Conservation (phyloP, 768 basidiomycete genomes). For the Suillus variegatus region DNA sequence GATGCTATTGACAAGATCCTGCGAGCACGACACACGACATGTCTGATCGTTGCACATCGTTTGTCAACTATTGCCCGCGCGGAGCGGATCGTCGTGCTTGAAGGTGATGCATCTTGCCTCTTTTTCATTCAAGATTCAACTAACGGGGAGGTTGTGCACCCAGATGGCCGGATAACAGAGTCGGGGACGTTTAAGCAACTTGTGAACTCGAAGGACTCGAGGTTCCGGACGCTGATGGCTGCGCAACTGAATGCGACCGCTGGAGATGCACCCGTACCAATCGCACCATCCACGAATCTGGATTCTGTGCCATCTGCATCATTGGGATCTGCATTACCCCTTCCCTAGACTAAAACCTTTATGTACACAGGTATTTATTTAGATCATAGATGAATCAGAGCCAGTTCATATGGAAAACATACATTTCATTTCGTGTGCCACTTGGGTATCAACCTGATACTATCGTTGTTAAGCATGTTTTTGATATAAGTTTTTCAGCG, state of each 20-base stretch:
- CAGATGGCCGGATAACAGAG: conserved; percentile 80
- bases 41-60: conserved; percentile 87
- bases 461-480: not conserved
- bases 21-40: conserved; percentile 76
- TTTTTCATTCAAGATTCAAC: not conserved
- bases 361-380: conserved; percentile 1
- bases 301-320: not conserved
- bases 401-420: not conserved
- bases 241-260: conserved; percentile 70
- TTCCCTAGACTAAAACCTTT: not conserved
- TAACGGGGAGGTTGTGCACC: not conserved
- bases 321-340: not conserved
- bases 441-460: not conserved
- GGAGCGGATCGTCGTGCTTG: conserved; percentile 87
- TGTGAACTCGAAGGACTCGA: conserved; percentile 68
- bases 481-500: not conserved
- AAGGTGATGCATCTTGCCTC: conserved; percentile 48
- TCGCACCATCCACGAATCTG: not conserved
- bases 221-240: conserved; percentile 88
- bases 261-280: conserved; percentile 12
- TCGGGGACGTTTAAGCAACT: conserved; percentile 80
- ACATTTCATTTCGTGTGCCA: not conserved
- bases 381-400: conserved; percentile 2
- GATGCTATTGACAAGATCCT: conserved; percentile 90
- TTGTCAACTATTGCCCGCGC: conserved; percentile 89